Evolutionary conservation across 2,329 filamentous ascomycete genomes (phyloP), one percentile per base, ranked within the genome.

Genomic region (Penicillium sp.): DNA sequence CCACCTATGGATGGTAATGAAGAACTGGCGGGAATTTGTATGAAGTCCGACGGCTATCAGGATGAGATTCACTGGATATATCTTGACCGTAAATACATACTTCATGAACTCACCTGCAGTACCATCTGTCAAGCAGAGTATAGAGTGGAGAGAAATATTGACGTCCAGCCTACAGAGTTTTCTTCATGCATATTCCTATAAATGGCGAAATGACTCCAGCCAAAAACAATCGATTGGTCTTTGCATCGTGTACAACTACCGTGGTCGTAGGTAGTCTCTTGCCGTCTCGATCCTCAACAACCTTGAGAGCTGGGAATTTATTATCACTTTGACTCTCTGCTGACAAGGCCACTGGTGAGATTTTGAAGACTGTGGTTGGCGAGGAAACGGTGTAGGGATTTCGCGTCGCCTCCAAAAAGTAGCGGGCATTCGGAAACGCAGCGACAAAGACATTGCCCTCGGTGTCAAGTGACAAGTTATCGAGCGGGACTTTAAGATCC

Each of bases 391-490:
- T 53, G 23, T 57, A 53, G n/a, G 66, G 68, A 29, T 69, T 60
- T 25, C 66, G 62, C 7, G 64, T 65, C 14, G 54, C 56, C 27
- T 63, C 49, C 9, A 63, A 3, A 21, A 68, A 61, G 23, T 62
- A 60, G 6, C 67, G 43, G 1, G 54, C 6, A 43, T 72, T 65
- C 0, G 75, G 73, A 44, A 77, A 57, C 3, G 62, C 67, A 3
- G 72, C 72, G 3, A 63, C 72, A 54, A 68, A 69, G 35, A 77
- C 66, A 33, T 75, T 69, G 1, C 75, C 74, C 23, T 74, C 66
- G 3, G 56, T 59, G 54, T 77, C 75, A n/a, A 75, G 57, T 1
- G 69, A 70, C 9, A 77, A 53, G 39, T 77, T 76, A 54, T 77
- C 75, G 4, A 76, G 55, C 0, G 71, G 69, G 25, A 69, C 62